A percentile compares a stretch with the other conserved stretches of the same genome.
Conservation (phyloP, 352 stramenopile species). For the Globisporangium rhizosaccharum region DNA sequence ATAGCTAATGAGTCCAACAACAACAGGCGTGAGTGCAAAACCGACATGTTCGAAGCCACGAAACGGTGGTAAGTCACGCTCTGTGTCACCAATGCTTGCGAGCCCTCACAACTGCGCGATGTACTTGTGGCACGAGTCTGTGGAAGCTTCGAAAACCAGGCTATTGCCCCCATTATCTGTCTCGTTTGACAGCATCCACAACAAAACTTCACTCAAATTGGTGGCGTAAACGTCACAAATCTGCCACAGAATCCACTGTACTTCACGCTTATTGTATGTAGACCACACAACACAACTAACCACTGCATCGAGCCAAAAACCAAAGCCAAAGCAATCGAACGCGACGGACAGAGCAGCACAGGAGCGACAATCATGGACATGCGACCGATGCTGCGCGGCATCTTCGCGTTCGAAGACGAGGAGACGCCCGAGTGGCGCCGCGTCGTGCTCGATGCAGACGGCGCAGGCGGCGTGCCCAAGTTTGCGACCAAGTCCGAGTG, state of each 20-base stretch:
- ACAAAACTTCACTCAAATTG: background rate
- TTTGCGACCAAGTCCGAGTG: constrained; percentile 87
- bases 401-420: constrained; percentile 87
- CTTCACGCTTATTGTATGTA: background rate
- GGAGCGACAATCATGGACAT: constrained; percentile 22
- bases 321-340: background rate
- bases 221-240: background rate
- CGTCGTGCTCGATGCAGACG: constrained; percentile 55
- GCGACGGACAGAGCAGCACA: background rate
- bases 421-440: constrained; percentile 74
- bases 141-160: background rate
- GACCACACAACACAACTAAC: background rate
- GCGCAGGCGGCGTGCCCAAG: constrained; percentile 68
- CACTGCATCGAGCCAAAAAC: background rate
- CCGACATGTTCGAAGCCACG: background rate
- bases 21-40: too few relatives aligned
- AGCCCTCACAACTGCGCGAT: background rate
- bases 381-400: constrained; percentile 64
- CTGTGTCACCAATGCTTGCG: background rate
- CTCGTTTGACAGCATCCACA: background rate
- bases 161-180: background rate
- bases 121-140: background rate
- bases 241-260: background rate
- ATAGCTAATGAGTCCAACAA: background rate
- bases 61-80: background rate